These are phyloP conservation scores for Penstemon barbatus DNA, from an alignment of 257 asterid genomes.

Conservation along the genomic window DNA sequence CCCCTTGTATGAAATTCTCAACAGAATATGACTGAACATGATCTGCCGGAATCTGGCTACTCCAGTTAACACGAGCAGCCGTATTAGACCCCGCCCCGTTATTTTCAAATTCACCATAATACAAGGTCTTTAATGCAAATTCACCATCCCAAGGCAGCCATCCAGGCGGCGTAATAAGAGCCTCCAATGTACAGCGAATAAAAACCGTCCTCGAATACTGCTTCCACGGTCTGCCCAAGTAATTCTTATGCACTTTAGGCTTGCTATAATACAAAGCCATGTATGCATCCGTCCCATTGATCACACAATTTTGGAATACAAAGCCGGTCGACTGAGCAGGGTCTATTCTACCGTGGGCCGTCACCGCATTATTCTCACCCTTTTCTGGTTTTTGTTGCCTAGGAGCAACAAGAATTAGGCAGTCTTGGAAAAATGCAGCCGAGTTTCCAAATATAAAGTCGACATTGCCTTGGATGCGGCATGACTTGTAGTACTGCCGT, in stretches of 20 bases:
- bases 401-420: constrained; percentile 30
- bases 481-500: constrained; percentile 39
- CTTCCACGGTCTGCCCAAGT: constrained; percentile 40
- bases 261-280: constrained; percentile 27
- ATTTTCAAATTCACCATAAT: constrained; percentile 33
- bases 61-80: constrained; percentile 32
- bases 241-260: constrained; percentile 29
- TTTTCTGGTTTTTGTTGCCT: constrained; percentile 30
- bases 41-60: constrained; percentile 30
- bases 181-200: constrained; percentile 29
- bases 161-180: constrained; percentile 22
- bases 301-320: constrained; percentile 31
- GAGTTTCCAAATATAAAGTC: constrained; percentile 43
- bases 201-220: constrained; percentile 37
- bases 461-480: constrained; percentile 38
- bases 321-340: constrained; percentile 37
- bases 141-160: constrained; percentile 36
- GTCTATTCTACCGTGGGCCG: constrained; percentile 37
- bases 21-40: constrained; percentile 30
- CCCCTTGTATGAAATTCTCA: constrained; percentile 35
- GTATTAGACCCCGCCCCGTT: constrained; percentile 23
- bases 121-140: constrained; percentile 30
- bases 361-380: constrained; percentile 33
- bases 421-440: constrained; percentile 33
- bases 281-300: constrained; percentile 32